Evolutionary conservation across 306 rosid genomes (phyloP).

Genomic region (Crotalaria pallida): DNA sequence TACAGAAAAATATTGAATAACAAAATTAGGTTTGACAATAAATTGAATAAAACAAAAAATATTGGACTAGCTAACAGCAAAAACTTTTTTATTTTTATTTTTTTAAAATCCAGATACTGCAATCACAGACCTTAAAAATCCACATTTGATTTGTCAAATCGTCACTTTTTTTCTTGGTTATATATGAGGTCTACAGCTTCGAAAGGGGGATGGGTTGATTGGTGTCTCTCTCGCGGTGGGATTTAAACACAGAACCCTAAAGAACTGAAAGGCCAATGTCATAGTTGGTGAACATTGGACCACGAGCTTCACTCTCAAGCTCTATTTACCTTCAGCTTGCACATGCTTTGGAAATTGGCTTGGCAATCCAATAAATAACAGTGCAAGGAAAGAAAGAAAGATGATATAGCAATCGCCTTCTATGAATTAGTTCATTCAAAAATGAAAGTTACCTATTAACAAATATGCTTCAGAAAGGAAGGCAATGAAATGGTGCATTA

Average conservation of each 20-base stretch:
- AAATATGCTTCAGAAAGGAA: conserved; percentile 1
- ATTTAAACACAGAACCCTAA: background rate
- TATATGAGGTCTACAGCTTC: background rate
- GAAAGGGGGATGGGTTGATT: background rate
- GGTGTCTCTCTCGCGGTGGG: background rate
- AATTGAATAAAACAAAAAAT: background rate
- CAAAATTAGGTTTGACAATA: background rate
- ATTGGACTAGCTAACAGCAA: background rate
- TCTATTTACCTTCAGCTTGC: background rate
- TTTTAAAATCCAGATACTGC: background rate
- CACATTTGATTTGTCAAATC: background rate
- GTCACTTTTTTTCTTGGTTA: background rate
- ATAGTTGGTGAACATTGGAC: background rate
- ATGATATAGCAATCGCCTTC: background rate
- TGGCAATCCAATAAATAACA: background rate
- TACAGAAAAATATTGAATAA: no score
- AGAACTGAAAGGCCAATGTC: background rate
- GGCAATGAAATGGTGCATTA: conserved; percentile 4
- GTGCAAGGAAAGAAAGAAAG: background rate
- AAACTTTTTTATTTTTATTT: background rate
- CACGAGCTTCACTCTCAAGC: background rate
- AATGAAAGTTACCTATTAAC: background rate
- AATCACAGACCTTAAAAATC: background rate
- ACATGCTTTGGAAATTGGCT: background rate
- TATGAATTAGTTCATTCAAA: background rate